phyloP scores from a whole-genome alignment of 768 basidiomycete species.

The Pilatotrama ljubarskyi region DNA sequence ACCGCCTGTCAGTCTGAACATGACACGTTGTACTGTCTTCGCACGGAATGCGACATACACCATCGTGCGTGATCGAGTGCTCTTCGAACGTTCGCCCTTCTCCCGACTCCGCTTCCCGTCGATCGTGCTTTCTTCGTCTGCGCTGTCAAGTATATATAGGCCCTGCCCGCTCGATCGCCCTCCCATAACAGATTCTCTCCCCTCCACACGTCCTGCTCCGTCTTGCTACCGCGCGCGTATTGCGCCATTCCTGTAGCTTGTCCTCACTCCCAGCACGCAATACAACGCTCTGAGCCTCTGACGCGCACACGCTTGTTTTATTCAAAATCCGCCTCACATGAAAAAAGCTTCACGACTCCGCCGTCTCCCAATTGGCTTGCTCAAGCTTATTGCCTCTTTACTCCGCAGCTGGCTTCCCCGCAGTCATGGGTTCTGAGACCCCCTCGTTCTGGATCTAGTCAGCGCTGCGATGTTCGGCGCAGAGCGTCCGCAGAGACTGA shows the following conservation, averaged over 20 bases:
- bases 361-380: not conserved
- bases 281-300: not conserved
- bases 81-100: conserved; percentile 2
- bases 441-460: too few species aligned
- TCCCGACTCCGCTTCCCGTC: not conserved
- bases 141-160: not conserved
- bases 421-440: too few species aligned
- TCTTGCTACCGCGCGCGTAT: not conserved
- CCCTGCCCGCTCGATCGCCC: too few species aligned
- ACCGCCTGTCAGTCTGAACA: not conserved
- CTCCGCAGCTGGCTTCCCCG: too few species aligned
- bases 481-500: too few species aligned
- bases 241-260: not conserved
- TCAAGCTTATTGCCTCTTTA: not conserved
- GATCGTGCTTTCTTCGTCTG: not conserved
- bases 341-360: not conserved
- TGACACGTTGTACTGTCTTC: conserved; percentile 4
- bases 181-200: not conserved
- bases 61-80: conserved; percentile 9
- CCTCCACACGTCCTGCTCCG: not conserved
- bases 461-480: too few species aligned
- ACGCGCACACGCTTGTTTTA: not conserved
- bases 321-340: not conserved
- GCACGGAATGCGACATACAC: not conserved
- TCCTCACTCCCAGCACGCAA: not conserved